Base-by-base conservation (phyloP, 2,329 filamentous ascomycete genomes). In the Curvularia hawaiiensis region DNA sequence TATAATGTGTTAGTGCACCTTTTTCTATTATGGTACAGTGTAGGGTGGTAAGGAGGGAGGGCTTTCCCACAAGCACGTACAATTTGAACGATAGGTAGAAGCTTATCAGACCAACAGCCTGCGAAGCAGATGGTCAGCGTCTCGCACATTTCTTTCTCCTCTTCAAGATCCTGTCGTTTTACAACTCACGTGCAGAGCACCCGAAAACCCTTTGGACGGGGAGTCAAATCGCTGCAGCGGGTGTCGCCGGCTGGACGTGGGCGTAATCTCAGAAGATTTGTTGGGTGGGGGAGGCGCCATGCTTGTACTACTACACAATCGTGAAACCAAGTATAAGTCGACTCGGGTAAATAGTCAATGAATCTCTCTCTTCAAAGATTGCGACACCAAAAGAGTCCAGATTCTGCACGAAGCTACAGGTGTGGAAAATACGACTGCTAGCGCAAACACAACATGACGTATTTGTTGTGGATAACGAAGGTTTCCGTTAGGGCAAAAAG, bases 151-250 rank as follows among this genome's bases (percentile, higher is more conserved):
- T 12, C 12, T 2, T n/a, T 22, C 4, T 24, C 22, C 22, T 43
- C 31, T 12, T 18, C 20, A 24, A 9, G 8, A 26, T 46, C 16
- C n/a, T 30, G 31, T 20, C 28, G 4, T 10, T 14, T 20, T 40
- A 4, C 16, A 41, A 64, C 62, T 49, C 56, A 81, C 73, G 73
- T 92, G 90, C 41, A 91, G 73, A 10, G 85, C 58, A 22, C 88
- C 82, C 2, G 89, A 91, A 55, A 85, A 66, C 40, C 83, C 83
- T 57, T 84, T 84, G 1, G 88, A 88, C 0, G 90, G 90, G 58
- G 89, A 88, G 3, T 81, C 70, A 20, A 91, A 77, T 39, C 87
- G 82, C 75, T 92, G 89, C 4, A 90, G 81, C 43, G 84, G 85
- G 77, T 91, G 88, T 45, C 69, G 73, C 49, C 70, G 67, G 52